Evolutionary conservation across 805 yeast species (phyloP).

Genomic region (Wickerhamomyces pijperi): DNA sequence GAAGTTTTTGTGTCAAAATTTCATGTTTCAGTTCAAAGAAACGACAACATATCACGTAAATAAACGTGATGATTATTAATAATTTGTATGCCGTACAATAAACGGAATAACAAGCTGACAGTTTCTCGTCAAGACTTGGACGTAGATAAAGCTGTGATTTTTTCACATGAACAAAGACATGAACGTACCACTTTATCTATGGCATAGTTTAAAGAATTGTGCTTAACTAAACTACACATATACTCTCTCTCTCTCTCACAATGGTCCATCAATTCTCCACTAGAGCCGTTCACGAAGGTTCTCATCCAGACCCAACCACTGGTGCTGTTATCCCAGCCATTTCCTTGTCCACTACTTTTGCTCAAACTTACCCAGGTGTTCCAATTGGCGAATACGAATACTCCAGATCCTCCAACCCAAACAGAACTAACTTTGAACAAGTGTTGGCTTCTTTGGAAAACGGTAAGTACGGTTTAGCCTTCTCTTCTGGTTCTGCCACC

Average conservation of each 20-base stretch:
- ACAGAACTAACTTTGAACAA: conserved; percentile 69
- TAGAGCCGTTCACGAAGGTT: conserved; percentile 76
- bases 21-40: no score
- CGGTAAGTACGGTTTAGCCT: conserved; percentile 66
- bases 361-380: conserved; percentile 64
- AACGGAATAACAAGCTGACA: no score
- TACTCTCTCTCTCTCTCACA: neutral
- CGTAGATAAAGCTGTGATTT: no score
- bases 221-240: neutral
- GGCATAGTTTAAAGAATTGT: no score
- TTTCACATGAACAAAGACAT: no score
- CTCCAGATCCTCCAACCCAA: conserved; percentile 79
- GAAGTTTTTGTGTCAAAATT: no score
- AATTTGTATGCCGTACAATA: no score
- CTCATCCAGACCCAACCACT: conserved; percentile 55
- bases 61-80: no score
- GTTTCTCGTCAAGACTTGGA: no score
- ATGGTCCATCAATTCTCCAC: conserved; percentile 47
- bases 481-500: conserved; percentile 79
- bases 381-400: conserved; percentile 77
- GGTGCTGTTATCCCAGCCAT: conserved; percentile 86
- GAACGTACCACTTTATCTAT: no score
- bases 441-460: conserved; percentile 74
- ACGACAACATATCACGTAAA: no score
- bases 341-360: conserved; percentile 76